Evolutionary conservation across 169 alveolate genomes (phyloP), one percentile per base, ranked within the genome.

Genomic region (Plasmodium gallinaceum): DNA sequence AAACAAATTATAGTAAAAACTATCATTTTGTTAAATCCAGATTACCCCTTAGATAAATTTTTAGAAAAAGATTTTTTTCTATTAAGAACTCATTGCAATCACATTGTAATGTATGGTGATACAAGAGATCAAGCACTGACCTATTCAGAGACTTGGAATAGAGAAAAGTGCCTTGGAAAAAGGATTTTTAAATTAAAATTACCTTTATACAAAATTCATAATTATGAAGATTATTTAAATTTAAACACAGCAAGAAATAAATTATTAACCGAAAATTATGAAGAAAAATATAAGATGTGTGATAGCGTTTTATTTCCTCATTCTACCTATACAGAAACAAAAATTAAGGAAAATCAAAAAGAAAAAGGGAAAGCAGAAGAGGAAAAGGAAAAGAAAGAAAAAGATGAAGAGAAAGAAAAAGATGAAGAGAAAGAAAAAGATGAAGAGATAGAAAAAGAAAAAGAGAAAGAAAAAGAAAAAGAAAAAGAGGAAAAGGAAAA

Each of bases 31-130:
- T 71, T 95, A 52, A 95, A 95, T 75, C 97, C 97, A 39, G 97
- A 95, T 57, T 94, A 87, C 70, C 91, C 95, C 7, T 78, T 95
- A 91, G 95, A 95, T 57, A 91, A 80, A 78, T 95, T 95, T 74
- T 85, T 93, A 48, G 95, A 92, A 60, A 88, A 92, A 39, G 97
- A 94, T 39, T 95, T 93, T 80, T 95, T 95, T 75, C 64, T 94
- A 43, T 85, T 95, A 58, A 92, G 97, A 39, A 92, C 95, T 58
- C 94, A 95, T 85, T 95, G 97, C 58, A 95, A 95, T 78, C 95
- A 94, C 69, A 95, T 95, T 51, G 96, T 95, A 9, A 94, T 95
- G 97, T 95, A 95, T 86, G 97, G 92, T 48, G 97, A 95, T 68
- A 95, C 95, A 45, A 85, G 96, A 42, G 97, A 95, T 42, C 94